These are phyloP conservation scores for Mycena belliarum DNA, from an alignment of 768 basidiomycete species.

Conservation along the genomic window DNA sequence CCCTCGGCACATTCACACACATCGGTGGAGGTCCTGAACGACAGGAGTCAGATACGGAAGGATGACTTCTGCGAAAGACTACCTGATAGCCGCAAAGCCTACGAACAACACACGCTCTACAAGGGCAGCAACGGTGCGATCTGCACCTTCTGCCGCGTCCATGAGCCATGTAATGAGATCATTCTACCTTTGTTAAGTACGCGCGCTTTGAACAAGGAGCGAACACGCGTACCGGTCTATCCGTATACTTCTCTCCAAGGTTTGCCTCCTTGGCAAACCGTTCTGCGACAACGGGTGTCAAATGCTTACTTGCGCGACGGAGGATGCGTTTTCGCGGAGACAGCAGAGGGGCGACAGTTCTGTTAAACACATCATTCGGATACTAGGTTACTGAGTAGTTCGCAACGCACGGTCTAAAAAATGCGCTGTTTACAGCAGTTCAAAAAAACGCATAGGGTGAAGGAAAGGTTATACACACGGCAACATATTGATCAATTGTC, in stretches of 20 bases:
- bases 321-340: constrained; percentile 13
- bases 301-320: constrained; percentile 17
- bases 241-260: constrained; percentile 22
- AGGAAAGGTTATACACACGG: constrained; percentile 16
- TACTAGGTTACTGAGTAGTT: not conserved
- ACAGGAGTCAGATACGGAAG: constrained; percentile 6
- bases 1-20: not conserved
- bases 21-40: constrained; percentile 27
- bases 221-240: constrained; percentile 6
- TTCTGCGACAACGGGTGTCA: constrained; percentile 21
- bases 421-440: not conserved
- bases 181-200: constrained; percentile 24
- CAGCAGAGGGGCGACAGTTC: constrained; percentile 10
- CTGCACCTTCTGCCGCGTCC: constrained; percentile 28
- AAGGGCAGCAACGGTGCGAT: constrained; percentile 24
- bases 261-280: constrained; percentile 14
- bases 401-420: constrained; percentile 31
- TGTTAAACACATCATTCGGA: not conserved
- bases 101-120: constrained; percentile 28
- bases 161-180: constrained; percentile 43
- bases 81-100: constrained; percentile 36
- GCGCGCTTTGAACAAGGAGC: not conserved
- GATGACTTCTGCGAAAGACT: not conserved
- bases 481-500: constrained; percentile 25
- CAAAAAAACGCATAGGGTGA: not conserved